Evolutionary conservation across 2,329 filamentous ascomycete species (phyloP).

Genomic region (Penicillium sp.): DNA sequence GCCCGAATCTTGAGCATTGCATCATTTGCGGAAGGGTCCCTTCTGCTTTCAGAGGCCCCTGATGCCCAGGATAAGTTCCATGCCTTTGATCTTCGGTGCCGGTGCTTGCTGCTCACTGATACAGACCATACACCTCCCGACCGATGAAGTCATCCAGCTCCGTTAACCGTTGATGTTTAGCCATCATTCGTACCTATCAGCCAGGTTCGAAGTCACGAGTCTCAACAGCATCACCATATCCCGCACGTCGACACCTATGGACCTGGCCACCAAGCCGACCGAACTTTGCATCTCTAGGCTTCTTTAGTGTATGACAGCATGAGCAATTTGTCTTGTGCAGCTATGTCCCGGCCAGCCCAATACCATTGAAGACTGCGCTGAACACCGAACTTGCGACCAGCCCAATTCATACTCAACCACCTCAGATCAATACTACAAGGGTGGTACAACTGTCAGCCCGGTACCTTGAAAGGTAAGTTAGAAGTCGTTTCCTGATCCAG

Average conservation of each 20-base stretch:
- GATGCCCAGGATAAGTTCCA: not conserved
- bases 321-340: not conserved
- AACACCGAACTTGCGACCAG: not conserved
- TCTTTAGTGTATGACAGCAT: not conserved
- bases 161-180: not conserved
- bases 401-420: not conserved
- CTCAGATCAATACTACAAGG: not conserved
- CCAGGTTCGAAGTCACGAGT: not conserved
- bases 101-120: not conserved
- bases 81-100: not conserved
- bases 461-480: no score
- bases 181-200: not conserved
- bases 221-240: not conserved
- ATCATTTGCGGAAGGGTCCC: not conserved
- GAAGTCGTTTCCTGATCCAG: no score
- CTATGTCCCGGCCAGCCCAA: not conserved
- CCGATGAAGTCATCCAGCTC: not conserved
- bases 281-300: not conserved
- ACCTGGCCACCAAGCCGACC: not conserved
- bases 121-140: not conserved
- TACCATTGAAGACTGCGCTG: not conserved
- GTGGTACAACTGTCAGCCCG: no score
- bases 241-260: not conserved
- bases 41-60: not conserved
- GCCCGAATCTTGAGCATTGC: not conserved